These are phyloP conservation scores for Acanthamoeba culbertsoni DNA, from an alignment of 208 protist species.

Conservation along the genomic window DNA sequence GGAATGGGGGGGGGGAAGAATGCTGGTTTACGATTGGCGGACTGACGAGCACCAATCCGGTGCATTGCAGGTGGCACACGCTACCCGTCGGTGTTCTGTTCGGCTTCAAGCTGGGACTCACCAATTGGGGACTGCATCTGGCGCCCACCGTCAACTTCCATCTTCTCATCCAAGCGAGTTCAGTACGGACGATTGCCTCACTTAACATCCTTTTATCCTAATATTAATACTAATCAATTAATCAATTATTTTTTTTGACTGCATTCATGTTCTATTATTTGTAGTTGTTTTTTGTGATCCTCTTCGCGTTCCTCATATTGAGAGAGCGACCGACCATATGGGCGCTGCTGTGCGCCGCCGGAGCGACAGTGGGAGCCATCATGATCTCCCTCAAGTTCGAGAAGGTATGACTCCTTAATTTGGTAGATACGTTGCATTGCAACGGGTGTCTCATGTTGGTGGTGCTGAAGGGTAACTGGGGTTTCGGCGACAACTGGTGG, in stretches of 20 bases:
- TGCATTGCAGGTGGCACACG: slow-evolving; percentile 8
- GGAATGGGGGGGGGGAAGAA: too few relatives aligned
- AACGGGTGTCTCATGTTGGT: too few relatives aligned
- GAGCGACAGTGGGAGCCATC: neutral
- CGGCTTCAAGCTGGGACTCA: slow-evolving; percentile 25
- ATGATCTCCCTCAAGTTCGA: neutral
- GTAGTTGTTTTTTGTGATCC: neutral
- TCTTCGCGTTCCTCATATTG: slow-evolving; percentile 6
- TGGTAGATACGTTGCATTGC: too few relatives aligned
- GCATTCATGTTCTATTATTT: neutral
- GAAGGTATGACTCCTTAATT: neutral
- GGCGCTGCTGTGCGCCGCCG: neutral
- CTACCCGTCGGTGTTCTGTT: neutral
- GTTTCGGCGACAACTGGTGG: neutral
- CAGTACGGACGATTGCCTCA: neutral
- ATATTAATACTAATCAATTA: neutral
- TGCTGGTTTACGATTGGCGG: too few relatives aligned
- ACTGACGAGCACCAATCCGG: too few relatives aligned
- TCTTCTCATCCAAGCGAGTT: neutral
- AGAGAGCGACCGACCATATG: neutral
- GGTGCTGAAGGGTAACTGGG: too few relatives aligned
- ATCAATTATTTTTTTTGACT: neutral
- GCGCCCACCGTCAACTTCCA: slow-evolving; percentile 9
- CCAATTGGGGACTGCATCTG: neutral
- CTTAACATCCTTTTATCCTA: neutral